Base-by-base conservation (phyloP, 768 basidiomycete species). In the Kwoniella bestiolae region DNA sequence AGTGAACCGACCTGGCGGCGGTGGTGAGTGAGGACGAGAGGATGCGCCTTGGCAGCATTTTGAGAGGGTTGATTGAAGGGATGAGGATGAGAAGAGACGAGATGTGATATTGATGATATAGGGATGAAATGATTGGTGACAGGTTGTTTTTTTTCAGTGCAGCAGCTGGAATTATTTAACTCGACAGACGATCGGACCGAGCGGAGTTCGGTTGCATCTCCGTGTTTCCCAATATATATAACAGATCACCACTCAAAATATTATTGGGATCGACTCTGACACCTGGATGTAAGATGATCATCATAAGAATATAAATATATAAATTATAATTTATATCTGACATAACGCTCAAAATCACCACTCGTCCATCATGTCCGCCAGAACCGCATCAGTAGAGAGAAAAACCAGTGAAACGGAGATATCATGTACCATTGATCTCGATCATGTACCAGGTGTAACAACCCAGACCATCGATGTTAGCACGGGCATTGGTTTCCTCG, bases 401-500 rank as follows among this genome's bases (percentile, higher is more conserved):
- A 91, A 91, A 78, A 97, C 94, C 6, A 90, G 86, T 72, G 96
- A 99, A 83, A 98, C 96, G 0, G 83, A 89, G 66, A 93, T 98
- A 67, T 85, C 89, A n/a, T 89, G 94, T 69, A 84, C 81, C 35
- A 83, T 99, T 71, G 85, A 88, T 77, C 86, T 99, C 57, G 96
- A 98, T 83, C 88, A 88, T 76, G 82, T 84, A 7, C 87, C 91
- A 3, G 80, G 80, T 9, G 88, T 87, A 53, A 85, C 83, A 50
- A 80, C 82, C 34, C 95, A 97, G 81, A 83, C 82, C 35, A 98
- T 99, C 74, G 84, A 90, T 31, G 84, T 99, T 62, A 88, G 88
- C 23, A 98, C 95, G 1, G 96, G 96, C 28, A 94, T 99, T 65
- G 96, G 96, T n/a, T 99, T 98, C 80, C 85, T 98, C 38, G 95